Evolutionary conservation across 331 rosid species (phyloP).

Genomic region (Pyracantha coccinea): DNA sequence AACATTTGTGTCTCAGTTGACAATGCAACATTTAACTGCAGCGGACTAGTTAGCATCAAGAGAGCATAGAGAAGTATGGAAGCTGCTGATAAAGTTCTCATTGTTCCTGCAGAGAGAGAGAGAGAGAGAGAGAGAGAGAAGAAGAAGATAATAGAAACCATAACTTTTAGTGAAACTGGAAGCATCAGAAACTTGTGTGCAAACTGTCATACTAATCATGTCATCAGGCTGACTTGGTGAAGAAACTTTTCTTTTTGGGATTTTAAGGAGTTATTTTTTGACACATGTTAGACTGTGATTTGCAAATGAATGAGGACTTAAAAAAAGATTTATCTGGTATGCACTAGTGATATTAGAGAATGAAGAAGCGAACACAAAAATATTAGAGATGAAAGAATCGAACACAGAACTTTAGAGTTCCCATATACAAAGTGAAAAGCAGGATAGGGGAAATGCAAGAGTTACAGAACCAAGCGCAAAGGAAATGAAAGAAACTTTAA

Average conservation of each 20-base stretch:
- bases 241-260: too few species aligned
- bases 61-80: neutral
- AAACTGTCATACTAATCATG: too few species aligned
- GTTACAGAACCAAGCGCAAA: neutral
- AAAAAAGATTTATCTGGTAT: too few species aligned
- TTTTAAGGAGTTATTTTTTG: too few species aligned
- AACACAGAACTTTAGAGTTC: neutral
- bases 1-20: constrained; percentile 6
- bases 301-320: too few species aligned
- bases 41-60: neutral
- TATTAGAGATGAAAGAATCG: too few species aligned
- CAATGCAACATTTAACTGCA: constrained; percentile 17
- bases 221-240: too few species aligned
- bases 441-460: neutral
- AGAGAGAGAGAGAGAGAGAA: neutral
- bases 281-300: too few species aligned
- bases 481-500: neutral
- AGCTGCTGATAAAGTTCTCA: neutral
- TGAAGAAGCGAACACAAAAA: too few species aligned
- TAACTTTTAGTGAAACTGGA: too few species aligned
- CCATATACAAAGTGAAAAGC: neutral
- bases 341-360: too few species aligned
- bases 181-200: too few species aligned
- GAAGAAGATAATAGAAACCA: neutral
- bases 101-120: neutral